phyloP scores from a whole-genome alignment of 2,329 filamentous ascomycete species.

The Rutstroemia sp. region DNA sequence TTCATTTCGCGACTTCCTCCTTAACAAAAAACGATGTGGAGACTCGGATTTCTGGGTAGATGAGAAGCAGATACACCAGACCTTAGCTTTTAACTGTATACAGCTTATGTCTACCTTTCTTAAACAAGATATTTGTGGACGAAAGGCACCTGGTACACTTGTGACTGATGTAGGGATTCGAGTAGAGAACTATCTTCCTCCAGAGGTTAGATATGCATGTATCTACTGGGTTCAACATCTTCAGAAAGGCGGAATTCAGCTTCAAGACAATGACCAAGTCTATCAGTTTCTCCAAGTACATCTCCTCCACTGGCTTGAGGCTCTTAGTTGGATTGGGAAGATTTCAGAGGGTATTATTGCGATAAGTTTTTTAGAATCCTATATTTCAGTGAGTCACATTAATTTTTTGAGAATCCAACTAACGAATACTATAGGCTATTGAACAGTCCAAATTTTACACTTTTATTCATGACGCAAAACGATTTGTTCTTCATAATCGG shows the following conservation, averaged over 20 bases:
- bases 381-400: not conserved
- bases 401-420: not conserved
- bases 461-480: not conserved
- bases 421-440: not conserved
- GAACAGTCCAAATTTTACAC: too few species aligned
- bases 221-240: constrained; percentile 16
- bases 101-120: constrained; percentile 29
- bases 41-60: constrained; percentile 32
- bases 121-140: constrained; percentile 31
- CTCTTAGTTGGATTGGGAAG: constrained; percentile 25
- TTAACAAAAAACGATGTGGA: not conserved
- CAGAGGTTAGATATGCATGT: constrained; percentile 26
- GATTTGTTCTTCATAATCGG: not conserved
- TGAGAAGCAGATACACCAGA: constrained; percentile 27
- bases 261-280: constrained; percentile 26
- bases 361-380: constrained; percentile 10
- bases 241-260: constrained; percentile 17
- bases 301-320: constrained; percentile 19
- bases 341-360: constrained; percentile 11
- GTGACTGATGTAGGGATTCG: constrained; percentile 29
- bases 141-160: constrained; percentile 9
- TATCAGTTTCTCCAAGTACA: constrained; percentile 32
- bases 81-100: constrained; percentile 31
- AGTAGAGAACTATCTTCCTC: constrained; percentile 18
- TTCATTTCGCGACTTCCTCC: constrained; percentile 13